Evolutionary conservation across 106 monocot species (phyloP), one percentile per base, ranked within the genome.

Genomic region (Allium cepa): DNA sequence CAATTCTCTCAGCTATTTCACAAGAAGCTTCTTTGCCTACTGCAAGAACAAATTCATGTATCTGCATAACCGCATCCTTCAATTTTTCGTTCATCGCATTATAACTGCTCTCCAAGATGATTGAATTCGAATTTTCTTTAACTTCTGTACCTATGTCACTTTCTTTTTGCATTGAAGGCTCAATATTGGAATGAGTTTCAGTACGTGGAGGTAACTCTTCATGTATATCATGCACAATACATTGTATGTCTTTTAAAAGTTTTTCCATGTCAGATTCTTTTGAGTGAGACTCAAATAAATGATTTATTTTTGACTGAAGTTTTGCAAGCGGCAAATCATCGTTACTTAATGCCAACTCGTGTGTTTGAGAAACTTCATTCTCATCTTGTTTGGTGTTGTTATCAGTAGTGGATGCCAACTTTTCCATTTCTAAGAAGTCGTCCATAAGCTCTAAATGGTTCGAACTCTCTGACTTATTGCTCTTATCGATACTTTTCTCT

Each of bases 351-450:
- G 60, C 22, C 17, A 10, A 46, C 8, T 65, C 13, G 11, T 16
- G 53, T 28, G 46, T 22, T 49, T 68, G 79, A 67, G 68, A 68
- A 71, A 72, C 75, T 63, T 50, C 68, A 64, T 50, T 67, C 5
- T 49, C 18, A 55, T 73, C 78, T 60, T 50, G 11, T 56, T 74
- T 79, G 60, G 66, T 53, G 47, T 75, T 80, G 8, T 77, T 76
- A 10, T 17, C 14, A 36, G 28, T 36, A 76, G 63, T 58, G 48
- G 83, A 80, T 47, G 85, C 85, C 64, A 90, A 75, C 53, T 26
- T 85, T 83, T 90, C 90, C 85, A 90, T 90, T 71, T 90, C 90
- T 50, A 90, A 59, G 75, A 90, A 90, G 73, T 90, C 90, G 80
- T 90, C 85, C 90, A 90, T 90, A 26, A 90, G 78, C 46, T 90